Evolutionary conservation across 2,329 filamentous ascomycete species (phyloP).

Genomic region (Nannizzia gypsea): DNA sequence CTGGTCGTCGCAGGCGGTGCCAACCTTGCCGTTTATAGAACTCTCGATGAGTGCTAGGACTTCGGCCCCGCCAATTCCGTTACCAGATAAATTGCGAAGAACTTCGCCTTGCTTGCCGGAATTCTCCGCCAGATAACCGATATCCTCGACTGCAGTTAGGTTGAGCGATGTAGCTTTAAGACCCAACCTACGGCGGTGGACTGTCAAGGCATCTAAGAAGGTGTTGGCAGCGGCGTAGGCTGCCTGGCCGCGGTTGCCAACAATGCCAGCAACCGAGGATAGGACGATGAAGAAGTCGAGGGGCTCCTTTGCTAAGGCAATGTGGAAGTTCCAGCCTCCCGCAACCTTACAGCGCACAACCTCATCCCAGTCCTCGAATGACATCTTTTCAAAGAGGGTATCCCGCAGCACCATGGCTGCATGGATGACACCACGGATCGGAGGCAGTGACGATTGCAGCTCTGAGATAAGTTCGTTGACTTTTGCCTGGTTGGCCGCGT

Average conservation of each 20-base stretch:
- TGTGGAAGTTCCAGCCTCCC: conserved; percentile 23
- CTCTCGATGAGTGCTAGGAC: too few relatives aligned
- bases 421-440: conserved; percentile 17
- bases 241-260: conserved; percentile 21
- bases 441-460: too few relatives aligned
- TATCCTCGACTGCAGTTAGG: not conserved
- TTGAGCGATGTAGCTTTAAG: conserved; percentile 3
- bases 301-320: conserved; percentile 15
- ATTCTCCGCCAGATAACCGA: conserved; percentile 10
- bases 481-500: too few relatives aligned
- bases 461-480: too few relatives aligned
- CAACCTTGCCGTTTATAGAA: too few relatives aligned
- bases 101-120: not conserved
- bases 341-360: conserved; percentile 25
- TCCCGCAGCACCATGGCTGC: conserved; percentile 16
- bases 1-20: too few relatives aligned
- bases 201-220: conserved; percentile 22
- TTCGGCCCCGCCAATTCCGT: too few relatives aligned
- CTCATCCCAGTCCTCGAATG: conserved; percentile 22
- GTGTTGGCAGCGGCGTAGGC: conserved; percentile 28
- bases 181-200: not conserved
- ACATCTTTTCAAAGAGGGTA: conserved; percentile 26
- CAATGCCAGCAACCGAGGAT: conserved; percentile 27
- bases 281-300: conserved; percentile 35
- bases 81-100: too few relatives aligned